phyloP scores from a whole-genome alignment of 176 grass and related monocot species.

The Chloris gayana region DNA sequence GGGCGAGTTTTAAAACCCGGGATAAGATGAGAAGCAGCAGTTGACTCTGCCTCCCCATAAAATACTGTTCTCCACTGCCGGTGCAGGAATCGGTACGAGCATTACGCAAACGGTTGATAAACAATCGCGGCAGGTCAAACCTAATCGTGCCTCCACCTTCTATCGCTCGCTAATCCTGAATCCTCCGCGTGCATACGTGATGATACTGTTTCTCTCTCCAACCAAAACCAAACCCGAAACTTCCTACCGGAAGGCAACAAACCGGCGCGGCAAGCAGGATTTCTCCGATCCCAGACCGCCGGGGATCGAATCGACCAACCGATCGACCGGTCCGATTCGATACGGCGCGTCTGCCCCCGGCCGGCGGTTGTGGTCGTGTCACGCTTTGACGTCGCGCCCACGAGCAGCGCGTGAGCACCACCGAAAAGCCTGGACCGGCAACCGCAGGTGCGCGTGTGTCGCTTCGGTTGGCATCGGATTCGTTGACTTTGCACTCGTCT shows the following conservation, averaged over 20 bases:
- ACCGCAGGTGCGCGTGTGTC: neutral
- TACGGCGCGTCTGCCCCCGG: neutral
- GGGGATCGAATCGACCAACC: neutral
- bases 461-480: slow-evolving; percentile 12
- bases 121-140: slow-evolving; percentile 25
- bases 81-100: neutral
- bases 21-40: slow-evolving; percentile 19
- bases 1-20: neutral
- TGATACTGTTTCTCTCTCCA: neutral
- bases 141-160: slow-evolving; percentile 28
- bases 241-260: neutral
- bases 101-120: neutral
- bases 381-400: slow-evolving; percentile 23
- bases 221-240: neutral
- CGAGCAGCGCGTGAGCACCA: slow-evolving; percentile 37
- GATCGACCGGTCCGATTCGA: neutral
- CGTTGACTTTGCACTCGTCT: neutral
- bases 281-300: neutral
- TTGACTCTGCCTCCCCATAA: slow-evolving; percentile 26
- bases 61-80: too few species aligned
- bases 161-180: neutral
- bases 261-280: neutral
- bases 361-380: neutral
- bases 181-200: neutral
- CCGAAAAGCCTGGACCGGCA: neutral